phyloP scores from a whole-genome alignment of 176 grass and related monocot genomes.

The Tillandsia fasciculata region DNA sequence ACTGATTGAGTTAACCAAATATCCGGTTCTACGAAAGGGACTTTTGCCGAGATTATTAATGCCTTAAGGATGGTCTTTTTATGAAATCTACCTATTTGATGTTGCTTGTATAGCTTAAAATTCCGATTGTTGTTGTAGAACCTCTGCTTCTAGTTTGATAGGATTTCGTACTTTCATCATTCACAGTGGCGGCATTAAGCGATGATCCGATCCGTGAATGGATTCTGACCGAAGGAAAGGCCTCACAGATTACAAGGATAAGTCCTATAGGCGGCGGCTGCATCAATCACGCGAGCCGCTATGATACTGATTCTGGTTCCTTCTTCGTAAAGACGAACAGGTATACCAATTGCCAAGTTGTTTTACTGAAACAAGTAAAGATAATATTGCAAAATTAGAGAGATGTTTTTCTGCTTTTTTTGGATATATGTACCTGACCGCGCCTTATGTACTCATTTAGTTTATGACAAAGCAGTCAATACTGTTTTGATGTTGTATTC shows the following conservation, averaged over 20 bases:
- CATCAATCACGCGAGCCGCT: conserved; percentile 65
- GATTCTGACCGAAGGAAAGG: conserved; percentile 94
- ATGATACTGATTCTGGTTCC: conserved; percentile 58
- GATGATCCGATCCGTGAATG: conserved; percentile 75
- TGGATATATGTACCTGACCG: not conserved
- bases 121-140: not conserved
- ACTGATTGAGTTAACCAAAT: no score
- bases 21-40: no score
- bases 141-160: not conserved
- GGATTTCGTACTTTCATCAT: not conserved
- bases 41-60: no score
- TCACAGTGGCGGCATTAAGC: conserved; percentile 49
- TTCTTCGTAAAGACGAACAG: conserved; percentile 94
- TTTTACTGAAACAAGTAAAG: not conserved
- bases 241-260: conserved; percentile 59
- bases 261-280: conserved; percentile 72
- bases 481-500: no score
- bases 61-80: no score
- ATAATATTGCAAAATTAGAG: not conserved
- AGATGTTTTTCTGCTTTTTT: not conserved
- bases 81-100: not conserved
- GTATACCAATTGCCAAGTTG: conserved; percentile 14
- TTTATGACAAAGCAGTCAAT: no score
- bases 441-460: not conserved
- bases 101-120: not conserved